These are phyloP conservation scores for Ophiostoma sp. DNA, from an alignment of 2,329 filamentous ascomycete genomes.

Conservation along the genomic window DNA sequence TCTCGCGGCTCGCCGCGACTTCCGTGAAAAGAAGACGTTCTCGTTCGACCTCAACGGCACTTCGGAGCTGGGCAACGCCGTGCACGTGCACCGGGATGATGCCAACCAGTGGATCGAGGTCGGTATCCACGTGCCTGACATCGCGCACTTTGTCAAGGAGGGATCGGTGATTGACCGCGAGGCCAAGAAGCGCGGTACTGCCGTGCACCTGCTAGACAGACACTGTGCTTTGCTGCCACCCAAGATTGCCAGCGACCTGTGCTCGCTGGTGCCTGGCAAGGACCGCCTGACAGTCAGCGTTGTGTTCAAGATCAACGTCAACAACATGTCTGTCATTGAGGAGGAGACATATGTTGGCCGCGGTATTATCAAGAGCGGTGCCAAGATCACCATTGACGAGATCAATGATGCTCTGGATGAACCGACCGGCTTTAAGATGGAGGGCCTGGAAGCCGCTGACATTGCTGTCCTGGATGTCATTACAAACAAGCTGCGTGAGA, in stretches of 20 bases:
- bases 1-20: slow-evolving; percentile 74
- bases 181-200: slow-evolving; percentile 94
- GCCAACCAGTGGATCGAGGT: slow-evolving; percentile 72
- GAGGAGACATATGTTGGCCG: slow-evolving; percentile 92
- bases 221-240: slow-evolving; percentile 81
- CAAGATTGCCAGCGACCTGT: slow-evolving; percentile 78
- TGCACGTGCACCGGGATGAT: slow-evolving; percentile 83
- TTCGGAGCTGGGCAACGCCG: slow-evolving; percentile 82
- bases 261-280: slow-evolving; percentile 78
- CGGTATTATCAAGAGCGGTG: slow-evolving; percentile 84
- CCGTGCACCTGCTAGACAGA: slow-evolving; percentile 89
- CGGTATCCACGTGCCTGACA: slow-evolving; percentile 89
- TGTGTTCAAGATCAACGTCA: slow-evolving; percentile 81
- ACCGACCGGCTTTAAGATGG: slow-evolving; percentile 55
- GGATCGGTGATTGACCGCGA: slow-evolving; percentile 95
- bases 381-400: slow-evolving; percentile 76
- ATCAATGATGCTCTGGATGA: slow-evolving; percentile 76
- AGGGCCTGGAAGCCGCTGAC: slow-evolving; percentile 64
- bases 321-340: slow-evolving; percentile 72
- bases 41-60: slow-evolving; percentile 87
- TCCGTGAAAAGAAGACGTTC: slow-evolving; percentile 81
- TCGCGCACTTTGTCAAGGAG: slow-evolving; percentile 93
- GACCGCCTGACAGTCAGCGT: slow-evolving; percentile 89
- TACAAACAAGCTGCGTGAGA: slow-evolving; percentile 84
- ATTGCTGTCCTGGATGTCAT: slow-evolving; percentile 75